Percentiles rank a stretch among this genome's conserved stretches.
Conservation (phyloP, 179 eudicot genomes). For the Drosera spatulata region DNA sequence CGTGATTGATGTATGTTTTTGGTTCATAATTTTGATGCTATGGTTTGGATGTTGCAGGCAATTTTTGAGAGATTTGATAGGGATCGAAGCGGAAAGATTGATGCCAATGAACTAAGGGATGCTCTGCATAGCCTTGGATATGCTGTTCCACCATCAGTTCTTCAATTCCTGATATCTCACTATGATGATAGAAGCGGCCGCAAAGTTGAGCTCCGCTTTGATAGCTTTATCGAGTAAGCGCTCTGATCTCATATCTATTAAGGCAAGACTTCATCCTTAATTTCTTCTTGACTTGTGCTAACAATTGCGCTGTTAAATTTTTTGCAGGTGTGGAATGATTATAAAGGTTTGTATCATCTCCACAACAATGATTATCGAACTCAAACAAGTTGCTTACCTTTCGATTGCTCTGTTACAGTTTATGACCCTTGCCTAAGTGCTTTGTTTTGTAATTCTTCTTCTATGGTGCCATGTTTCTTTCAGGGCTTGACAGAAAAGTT, state of each 20-base stretch:
- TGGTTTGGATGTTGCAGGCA: slow-evolving; percentile 24
- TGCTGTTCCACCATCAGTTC: slow-evolving; percentile 68
- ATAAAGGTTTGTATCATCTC: slow-evolving; percentile 45
- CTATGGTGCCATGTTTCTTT: not conserved
- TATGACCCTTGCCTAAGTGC: too few relatives aligned
- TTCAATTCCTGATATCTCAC: slow-evolving; percentile 54
- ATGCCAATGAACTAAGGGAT: slow-evolving; percentile 51
- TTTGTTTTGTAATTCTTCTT: too few relatives aligned
- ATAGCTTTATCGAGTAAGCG: slow-evolving; percentile 79
- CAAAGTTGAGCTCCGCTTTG: slow-evolving; percentile 46
- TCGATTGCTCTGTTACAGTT: not conserved
- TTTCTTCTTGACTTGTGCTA: slow-evolving; percentile 1
- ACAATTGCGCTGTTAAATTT: slow-evolving; percentile 8
- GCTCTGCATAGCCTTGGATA: slow-evolving; percentile 67
- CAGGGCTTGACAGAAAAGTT: slow-evolving; percentile 89
- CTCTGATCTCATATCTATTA: slow-evolving; percentile 3
- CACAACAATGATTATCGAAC: not conserved
- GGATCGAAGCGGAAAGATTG: slow-evolving; percentile 71
- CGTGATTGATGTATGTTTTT: too few relatives aligned
- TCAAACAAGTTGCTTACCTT: not conserved
- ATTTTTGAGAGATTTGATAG: slow-evolving; percentile 75
- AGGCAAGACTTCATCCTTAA: not conserved
- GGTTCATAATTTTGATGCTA: not conserved
- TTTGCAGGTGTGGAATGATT: slow-evolving; percentile 72
- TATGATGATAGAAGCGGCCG: slow-evolving; percentile 40